Evolutionary conservation across 306 rosid species (phyloP).

Genomic region (Malus sieversii): DNA sequence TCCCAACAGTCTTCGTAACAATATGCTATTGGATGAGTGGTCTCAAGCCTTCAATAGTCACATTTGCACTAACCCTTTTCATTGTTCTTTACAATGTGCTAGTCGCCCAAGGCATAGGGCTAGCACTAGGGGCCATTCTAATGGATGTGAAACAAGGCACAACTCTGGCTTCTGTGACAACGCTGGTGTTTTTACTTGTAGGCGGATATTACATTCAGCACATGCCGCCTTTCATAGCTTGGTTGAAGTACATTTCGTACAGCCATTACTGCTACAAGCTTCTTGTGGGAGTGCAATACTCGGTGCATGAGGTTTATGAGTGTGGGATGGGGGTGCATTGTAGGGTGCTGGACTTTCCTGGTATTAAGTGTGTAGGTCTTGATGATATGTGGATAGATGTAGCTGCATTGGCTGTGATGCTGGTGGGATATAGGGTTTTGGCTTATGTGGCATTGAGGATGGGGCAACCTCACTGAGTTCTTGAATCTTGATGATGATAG

Average conservation of each 20-base stretch:
- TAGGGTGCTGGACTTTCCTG: constrained; percentile 53
- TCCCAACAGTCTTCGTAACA: constrained; percentile 66
- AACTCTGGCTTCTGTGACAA: constrained; percentile 72
- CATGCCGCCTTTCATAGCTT: constrained; percentile 68
- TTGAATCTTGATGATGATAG: not conserved
- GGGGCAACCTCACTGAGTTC: constrained; percentile 48
- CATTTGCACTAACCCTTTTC: constrained; percentile 56
- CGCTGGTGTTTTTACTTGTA: constrained; percentile 68
- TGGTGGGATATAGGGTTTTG: constrained; percentile 63
- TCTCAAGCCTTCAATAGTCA: constrained; percentile 56
- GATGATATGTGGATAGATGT: constrained; percentile 59
- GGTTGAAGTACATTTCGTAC: constrained; percentile 78
- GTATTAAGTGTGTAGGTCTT: constrained; percentile 47
- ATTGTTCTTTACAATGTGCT: constrained; percentile 68
- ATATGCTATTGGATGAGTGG: constrained; percentile 88
- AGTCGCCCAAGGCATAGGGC: constrained; percentile 82
- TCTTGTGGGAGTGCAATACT: constrained; percentile 69
- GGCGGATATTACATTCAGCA: constrained; percentile 88
- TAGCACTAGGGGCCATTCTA: constrained; percentile 81
- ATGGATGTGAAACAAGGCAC: constrained; percentile 87
- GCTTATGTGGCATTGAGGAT: constrained; percentile 72
- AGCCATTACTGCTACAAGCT: constrained; percentile 74
- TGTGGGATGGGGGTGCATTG: constrained; percentile 49
- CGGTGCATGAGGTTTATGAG: constrained; percentile 47
- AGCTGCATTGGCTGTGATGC: constrained; percentile 65